phyloP scores from a whole-genome alignment of 305 asterid species.

The Fraxinus velutina region DNA sequence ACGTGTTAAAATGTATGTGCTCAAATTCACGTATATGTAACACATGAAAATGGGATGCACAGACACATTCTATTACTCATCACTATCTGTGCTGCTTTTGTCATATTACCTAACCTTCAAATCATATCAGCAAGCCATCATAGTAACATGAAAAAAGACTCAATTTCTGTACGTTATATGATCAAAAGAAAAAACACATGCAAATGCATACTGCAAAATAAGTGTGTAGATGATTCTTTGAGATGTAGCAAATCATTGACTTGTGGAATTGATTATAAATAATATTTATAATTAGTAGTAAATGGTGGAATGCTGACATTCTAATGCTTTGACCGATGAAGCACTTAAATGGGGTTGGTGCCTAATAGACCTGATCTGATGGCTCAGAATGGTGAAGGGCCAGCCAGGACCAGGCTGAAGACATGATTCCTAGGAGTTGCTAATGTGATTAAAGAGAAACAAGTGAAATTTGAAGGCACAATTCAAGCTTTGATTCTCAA shows the following conservation, averaged over 20 bases:
- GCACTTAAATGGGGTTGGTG: not conserved
- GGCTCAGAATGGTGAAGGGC: not conserved
- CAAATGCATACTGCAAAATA: not conserved
- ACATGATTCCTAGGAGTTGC: conserved; percentile 2
- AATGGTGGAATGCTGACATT: not conserved
- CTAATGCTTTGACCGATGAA: not conserved
- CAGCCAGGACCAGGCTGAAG: conserved; percentile 4
- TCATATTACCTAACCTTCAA: not conserved
- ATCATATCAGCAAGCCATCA: not conserved
- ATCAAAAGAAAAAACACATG: not conserved
- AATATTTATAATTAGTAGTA: not conserved
- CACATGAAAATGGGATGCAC: not conserved
- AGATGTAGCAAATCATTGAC: not conserved
- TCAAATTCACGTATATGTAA: not conserved
- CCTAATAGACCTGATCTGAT: not conserved
- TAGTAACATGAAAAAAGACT: not conserved
- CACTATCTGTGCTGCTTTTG: not conserved
- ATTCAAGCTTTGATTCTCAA: not conserved
- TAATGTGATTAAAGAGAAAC: not conserved
- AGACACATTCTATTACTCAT: not conserved
- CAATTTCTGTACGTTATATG: not conserved
- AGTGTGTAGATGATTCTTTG: not conserved
- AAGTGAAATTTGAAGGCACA: not conserved
- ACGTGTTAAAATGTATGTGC: not conserved
- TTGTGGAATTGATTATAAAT: not conserved